Conservation (phyloP, 2,329 filamentous ascomycete species). For the Beauveria bassiana region DNA sequence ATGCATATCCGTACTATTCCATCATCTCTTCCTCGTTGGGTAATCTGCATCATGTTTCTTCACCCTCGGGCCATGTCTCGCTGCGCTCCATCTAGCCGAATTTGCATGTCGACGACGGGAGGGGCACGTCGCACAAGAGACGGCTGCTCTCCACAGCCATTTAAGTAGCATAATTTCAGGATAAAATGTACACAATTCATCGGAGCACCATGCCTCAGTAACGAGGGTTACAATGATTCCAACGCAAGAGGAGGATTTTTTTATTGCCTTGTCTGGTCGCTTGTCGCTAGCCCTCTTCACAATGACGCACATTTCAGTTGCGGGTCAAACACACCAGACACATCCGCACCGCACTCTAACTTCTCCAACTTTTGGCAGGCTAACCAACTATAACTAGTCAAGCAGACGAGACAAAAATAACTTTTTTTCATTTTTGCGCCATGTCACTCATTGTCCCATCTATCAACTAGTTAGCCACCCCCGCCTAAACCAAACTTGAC, state of each 20-base stretch:
- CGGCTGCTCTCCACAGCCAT: background rate
- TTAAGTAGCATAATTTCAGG: background rate
- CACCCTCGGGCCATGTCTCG: background rate
- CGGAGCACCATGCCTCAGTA: no score
- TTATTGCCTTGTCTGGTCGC: background rate
- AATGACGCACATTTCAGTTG: background rate
- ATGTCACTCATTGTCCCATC: no score
- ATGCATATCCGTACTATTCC: background rate
- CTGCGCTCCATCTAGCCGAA: background rate
- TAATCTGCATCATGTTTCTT: background rate
- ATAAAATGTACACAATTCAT: no score
- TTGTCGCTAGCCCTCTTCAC: background rate
- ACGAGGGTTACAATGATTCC: background rate
- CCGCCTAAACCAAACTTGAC: no score
- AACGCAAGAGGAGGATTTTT: background rate
- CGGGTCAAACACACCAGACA: background rate
- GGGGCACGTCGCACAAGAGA: background rate
- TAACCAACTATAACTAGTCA: background rate
- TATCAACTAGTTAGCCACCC: no score
- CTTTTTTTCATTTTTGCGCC: background rate
- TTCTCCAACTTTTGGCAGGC: conserved; percentile 1
- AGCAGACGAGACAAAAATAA: conserved; percentile 5
- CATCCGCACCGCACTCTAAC: background rate
- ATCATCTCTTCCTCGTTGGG: background rate
- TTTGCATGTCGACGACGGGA: background rate